Conservation (phyloP, 2,329 filamentous ascomycete species). For the Arthrobotrys conoides region DNA sequence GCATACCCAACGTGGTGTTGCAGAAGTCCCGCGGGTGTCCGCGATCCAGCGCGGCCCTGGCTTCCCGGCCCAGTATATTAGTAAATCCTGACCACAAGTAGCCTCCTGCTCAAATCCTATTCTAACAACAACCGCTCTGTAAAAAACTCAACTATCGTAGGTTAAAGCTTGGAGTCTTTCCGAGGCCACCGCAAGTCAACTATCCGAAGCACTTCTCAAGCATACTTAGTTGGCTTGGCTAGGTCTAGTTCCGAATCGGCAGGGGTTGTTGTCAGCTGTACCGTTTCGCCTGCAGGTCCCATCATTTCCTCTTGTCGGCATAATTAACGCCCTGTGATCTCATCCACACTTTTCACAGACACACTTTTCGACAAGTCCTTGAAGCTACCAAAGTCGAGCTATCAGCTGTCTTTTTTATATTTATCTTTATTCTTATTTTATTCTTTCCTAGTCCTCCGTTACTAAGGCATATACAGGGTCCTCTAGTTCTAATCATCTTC, state of each 20-base stretch:
- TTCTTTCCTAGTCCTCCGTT: neutral
- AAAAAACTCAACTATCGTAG: neutral
- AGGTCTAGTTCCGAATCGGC: conserved; percentile 12
- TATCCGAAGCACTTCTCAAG: neutral
- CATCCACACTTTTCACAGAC: conserved; percentile 35
- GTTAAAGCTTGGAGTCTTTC: conserved; percentile 9
- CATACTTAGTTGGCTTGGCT: neutral
- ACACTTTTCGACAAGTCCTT: conserved; percentile 23
- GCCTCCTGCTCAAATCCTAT: neutral
- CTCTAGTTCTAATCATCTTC: conserved; percentile 13
- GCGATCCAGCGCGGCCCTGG: conserved; percentile 6
- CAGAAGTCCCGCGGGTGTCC: conserved; percentile 14
- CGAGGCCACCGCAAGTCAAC: neutral
- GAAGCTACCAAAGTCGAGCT: conserved; percentile 19
- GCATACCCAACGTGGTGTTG: conserved; percentile 4
- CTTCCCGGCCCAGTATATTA: neutral
- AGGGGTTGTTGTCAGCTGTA: conserved; percentile 58
- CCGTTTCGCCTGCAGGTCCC: conserved; percentile 50
- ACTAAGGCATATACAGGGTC: conserved; percentile 9
- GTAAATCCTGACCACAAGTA: neutral
- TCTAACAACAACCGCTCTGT: neutral
- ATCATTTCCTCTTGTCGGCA: conserved; percentile 47
- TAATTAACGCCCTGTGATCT: conserved; percentile 56
- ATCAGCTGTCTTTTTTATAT: conserved; percentile 1
- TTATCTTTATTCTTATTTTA: conserved; percentile 15